Percentiles rank a stretch among this genome's conserved stretches.
Conservation (phyloP, 805 yeast genomes). For the Priceomyces carsonii region DNA sequence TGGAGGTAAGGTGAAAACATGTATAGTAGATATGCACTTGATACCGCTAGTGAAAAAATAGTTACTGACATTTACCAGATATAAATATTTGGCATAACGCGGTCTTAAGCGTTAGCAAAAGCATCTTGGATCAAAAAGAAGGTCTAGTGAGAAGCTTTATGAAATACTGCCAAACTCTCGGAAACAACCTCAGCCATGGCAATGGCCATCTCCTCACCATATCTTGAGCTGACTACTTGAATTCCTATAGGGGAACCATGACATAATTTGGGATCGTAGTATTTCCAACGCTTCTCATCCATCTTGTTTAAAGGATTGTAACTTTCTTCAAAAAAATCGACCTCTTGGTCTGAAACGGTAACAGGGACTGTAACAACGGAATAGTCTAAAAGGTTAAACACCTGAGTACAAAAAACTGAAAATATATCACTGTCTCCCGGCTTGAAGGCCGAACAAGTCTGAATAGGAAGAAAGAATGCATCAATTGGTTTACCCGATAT, state of each 20-base stretch:
- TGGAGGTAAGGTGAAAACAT: no score
- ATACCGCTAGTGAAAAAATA: no score
- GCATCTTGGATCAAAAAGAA: no score
- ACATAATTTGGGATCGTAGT: slow-evolving; percentile 48
- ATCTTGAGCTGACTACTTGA: slow-evolving; percentile 62
- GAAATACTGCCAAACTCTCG: no score
- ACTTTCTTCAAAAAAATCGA: slow-evolving; percentile 31
- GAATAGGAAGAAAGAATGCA: slow-evolving; percentile 32
- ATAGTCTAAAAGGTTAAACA: slow-evolving; percentile 6
- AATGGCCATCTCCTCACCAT: slow-evolving; percentile 62
- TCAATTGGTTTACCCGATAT: slow-evolving; percentile 40
- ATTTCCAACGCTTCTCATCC: slow-evolving; percentile 44
- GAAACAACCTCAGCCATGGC: slow-evolving; percentile 1
- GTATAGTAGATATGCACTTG: no score
- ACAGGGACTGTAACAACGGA: slow-evolving; percentile 23
- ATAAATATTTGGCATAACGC: no score
- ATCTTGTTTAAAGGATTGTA: slow-evolving; percentile 34
- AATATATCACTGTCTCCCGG: not conserved
- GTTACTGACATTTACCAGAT: no score
- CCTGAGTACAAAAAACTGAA: slow-evolving; percentile 26
- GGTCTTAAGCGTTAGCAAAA: no score
- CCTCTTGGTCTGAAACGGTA: slow-evolving; percentile 48
- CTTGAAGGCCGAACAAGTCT: slow-evolving; percentile 22
- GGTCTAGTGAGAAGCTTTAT: no score
- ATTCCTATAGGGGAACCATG: slow-evolving; percentile 64